Conservation (phyloP, 2,329 filamentous ascomycete genomes). For the Diaporthe australafricana region DNA sequence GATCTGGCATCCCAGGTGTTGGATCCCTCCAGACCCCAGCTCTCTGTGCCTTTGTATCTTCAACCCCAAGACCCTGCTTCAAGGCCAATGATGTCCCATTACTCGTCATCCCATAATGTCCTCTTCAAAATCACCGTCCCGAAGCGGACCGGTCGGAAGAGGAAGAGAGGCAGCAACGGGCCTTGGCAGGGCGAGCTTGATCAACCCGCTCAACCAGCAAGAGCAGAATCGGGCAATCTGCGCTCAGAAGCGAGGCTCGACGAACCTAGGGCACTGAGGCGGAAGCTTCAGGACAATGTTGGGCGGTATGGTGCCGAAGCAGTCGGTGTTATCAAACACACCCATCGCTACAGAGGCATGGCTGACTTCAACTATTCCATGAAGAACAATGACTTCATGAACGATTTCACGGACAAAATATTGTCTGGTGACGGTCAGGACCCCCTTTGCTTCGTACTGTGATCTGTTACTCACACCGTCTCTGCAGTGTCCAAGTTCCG, state of each 20-base stretch:
- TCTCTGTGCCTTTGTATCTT: slow-evolving; percentile 76
- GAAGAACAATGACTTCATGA: slow-evolving; percentile 75
- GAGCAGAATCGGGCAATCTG: neutral
- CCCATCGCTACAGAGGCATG: slow-evolving; percentile 86
- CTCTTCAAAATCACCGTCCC: slow-evolving; percentile 89
- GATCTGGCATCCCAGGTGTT: slow-evolving; percentile 52
- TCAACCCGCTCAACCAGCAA: slow-evolving; percentile 40
- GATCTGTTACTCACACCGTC: neutral
- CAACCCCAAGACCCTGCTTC: slow-evolving; percentile 83
- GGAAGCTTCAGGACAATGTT: slow-evolving; percentile 77
- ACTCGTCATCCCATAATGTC: slow-evolving; percentile 82
- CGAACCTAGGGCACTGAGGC: slow-evolving; percentile 66
- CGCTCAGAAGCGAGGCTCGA: slow-evolving; percentile 54
- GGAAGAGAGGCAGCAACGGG: slow-evolving; percentile 80
- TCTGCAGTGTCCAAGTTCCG: slow-evolving; percentile 61
- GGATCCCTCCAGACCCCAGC: slow-evolving; percentile 56
- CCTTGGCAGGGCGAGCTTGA: slow-evolving; percentile 67
- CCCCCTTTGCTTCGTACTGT: neutral
- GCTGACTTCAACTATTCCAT: slow-evolving; percentile 90
- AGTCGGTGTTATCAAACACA: slow-evolving; percentile 79
- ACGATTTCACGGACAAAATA: slow-evolving; percentile 76
- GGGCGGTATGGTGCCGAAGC: slow-evolving; percentile 75
- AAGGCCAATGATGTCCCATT: slow-evolving; percentile 81
- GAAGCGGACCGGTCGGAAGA: slow-evolving; percentile 85
- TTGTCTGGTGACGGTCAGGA: slow-evolving; percentile 75